phyloP scores from a whole-genome alignment of 768 basidiomycete species.

The Xerocomellus amylosporus region DNA sequence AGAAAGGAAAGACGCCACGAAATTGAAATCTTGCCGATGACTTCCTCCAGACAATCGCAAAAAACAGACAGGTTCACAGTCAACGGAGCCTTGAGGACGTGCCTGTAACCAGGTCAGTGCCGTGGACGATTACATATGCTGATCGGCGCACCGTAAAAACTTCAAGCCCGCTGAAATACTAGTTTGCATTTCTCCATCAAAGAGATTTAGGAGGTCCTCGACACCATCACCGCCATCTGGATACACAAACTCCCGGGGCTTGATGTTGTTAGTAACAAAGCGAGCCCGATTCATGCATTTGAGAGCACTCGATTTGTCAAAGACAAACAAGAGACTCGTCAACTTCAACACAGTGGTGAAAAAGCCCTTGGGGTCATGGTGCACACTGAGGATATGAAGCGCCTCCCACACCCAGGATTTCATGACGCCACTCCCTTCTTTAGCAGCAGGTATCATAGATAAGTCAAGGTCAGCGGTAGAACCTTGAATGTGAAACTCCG shows the following conservation, averaged over 20 bases:
- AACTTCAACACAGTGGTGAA: slow-evolving; percentile 41
- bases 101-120: slow-evolving; percentile 32
- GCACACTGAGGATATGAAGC: slow-evolving; percentile 32
- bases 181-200: slow-evolving; percentile 23
- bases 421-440: slow-evolving; percentile 35
- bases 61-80: slow-evolving; percentile 45
- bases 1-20: slow-evolving; percentile 24
- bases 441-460: slow-evolving; percentile 39
- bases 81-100: slow-evolving; percentile 37
- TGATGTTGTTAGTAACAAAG: slow-evolving; percentile 14
- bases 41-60: slow-evolving; percentile 49
- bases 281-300: slow-evolving; percentile 35
- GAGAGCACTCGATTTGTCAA: slow-evolving; percentile 35
- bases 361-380: slow-evolving; percentile 22
- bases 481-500: slow-evolving; percentile 47
- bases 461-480: slow-evolving; percentile 36
- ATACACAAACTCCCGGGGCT: slow-evolving; percentile 5
- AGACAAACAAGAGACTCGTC: slow-evolving; percentile 36
- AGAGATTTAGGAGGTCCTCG: slow-evolving; percentile 29
- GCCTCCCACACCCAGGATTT: slow-evolving; percentile 46
- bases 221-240: slow-evolving; percentile 26
- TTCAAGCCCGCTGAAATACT: slow-evolving; percentile 36
- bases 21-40: slow-evolving; percentile 44
- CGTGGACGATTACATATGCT: neutral
- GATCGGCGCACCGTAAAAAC: slow-evolving; percentile 38